A percentile compares a stretch with the other conserved stretches of the same genome.
phyloP scores from a whole-genome alignment of 2,329 filamentous ascomycete species.

The Xylariaceae sp. region DNA sequence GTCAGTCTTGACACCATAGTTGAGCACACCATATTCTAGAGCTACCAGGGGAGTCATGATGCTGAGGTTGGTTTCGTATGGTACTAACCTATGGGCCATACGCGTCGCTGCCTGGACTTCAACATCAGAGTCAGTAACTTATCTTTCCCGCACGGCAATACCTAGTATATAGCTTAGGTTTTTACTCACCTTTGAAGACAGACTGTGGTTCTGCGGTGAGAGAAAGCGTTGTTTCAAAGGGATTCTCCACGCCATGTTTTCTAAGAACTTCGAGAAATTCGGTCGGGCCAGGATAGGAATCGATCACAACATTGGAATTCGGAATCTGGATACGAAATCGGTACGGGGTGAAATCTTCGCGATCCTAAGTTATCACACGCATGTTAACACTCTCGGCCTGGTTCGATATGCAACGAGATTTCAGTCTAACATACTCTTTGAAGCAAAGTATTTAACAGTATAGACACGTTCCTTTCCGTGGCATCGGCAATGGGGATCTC shows the following conservation, averaged over 20 bases:
- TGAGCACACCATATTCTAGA: background rate
- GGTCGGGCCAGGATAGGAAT: conserved; percentile 57
- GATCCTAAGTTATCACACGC: conserved; percentile 45
- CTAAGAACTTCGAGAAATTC: conserved; percentile 62
- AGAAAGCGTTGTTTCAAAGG: conserved; percentile 62
- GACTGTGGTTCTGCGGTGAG: conserved; percentile 79
- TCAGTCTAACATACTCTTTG: conserved; percentile 64
- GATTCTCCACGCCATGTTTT: conserved; percentile 63
- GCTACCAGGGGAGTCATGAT: background rate
- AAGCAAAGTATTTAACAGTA: conserved; percentile 84
- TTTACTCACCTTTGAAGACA: conserved; percentile 59
- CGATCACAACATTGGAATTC: conserved; percentile 58
- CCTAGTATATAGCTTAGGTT: background rate
- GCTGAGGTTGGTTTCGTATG: background rate
- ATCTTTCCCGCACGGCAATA: background rate
- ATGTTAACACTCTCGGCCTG: conserved; percentile 11
- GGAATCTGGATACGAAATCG: conserved; percentile 67
- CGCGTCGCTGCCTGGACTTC: conserved; percentile 90
- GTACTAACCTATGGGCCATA: conserved; percentile 71
- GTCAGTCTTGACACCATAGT: background rate
- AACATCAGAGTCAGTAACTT: conserved; percentile 47
- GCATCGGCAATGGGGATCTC: conserved; percentile 84
- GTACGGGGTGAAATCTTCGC: conserved; percentile 67
- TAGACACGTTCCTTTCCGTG: conserved; percentile 85
- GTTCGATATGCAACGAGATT: background rate